Percentiles rank a stretch among this genome's conserved stretches.
Evolutionary conservation across 1,284 basidiomycete species (phyloP).

Genomic region (Ganoderma boninense): DNA sequence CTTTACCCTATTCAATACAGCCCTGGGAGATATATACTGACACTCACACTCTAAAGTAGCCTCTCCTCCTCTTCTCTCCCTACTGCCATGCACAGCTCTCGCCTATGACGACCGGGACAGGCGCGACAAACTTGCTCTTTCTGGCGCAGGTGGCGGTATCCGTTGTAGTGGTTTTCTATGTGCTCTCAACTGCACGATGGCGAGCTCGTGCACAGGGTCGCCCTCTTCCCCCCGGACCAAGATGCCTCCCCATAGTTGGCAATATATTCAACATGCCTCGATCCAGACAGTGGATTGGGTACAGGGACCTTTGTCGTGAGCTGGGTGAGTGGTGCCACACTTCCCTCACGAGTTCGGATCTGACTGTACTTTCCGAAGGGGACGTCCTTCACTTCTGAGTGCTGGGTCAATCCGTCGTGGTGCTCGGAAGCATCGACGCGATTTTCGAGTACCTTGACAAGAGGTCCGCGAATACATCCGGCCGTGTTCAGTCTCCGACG

Average conservation of each 20-base stretch:
- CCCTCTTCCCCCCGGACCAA: slow-evolving; percentile 18
- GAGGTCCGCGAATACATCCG: slow-evolving; percentile 8
- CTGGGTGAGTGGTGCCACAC: slow-evolving; percentile 10
- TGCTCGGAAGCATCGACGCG: background rate
- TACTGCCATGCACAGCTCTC: too few species aligned
- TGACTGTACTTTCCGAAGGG: background rate
- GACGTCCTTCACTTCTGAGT: slow-evolving; percentile 6
- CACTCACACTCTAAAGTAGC: too few species aligned
- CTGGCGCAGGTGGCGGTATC: background rate
- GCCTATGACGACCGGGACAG: background rate
- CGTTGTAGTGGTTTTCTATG: background rate
- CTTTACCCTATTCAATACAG: too few species aligned
- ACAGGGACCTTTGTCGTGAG: slow-evolving; percentile 1
- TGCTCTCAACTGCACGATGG: background rate
- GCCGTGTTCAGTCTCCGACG: slow-evolving; percentile 2
- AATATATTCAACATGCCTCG: slow-evolving; percentile 13
- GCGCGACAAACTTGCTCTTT: background rate
- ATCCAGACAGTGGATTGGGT: slow-evolving; percentile 12
- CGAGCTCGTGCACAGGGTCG: slow-evolving; percentile 2
- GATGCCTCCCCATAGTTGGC: slow-evolving; percentile 7
- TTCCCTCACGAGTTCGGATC: background rate
- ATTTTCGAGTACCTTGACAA: slow-evolving; percentile 10
- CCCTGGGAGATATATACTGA: too few species aligned
- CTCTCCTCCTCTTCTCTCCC: too few species aligned
- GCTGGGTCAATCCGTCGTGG: background rate